Evolutionary conservation across 352 stramenopile genomes (phyloP).

Genomic region (Phytopythium kandeliae): DNA sequence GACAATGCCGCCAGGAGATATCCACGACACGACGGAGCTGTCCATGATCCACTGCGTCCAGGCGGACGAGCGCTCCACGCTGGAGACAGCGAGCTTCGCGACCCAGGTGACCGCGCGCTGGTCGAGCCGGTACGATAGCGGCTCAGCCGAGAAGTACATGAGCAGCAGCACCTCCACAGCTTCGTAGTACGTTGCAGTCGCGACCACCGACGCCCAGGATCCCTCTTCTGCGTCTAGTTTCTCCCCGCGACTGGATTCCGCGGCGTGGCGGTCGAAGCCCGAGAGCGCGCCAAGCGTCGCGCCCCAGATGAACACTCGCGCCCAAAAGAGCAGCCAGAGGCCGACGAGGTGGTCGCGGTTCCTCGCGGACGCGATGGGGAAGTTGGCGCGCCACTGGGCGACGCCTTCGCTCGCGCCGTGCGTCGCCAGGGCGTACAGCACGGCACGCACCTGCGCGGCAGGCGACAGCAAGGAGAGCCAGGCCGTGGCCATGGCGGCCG

Average conservation of each 20-base stretch:
- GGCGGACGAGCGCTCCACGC: conserved; percentile 15
- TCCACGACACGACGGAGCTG: conserved; percentile 12
- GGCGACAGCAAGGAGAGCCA: conserved; percentile 28
- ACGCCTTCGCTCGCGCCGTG: conserved; percentile 31
- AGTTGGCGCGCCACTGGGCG: conserved; percentile 26
- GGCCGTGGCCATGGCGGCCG: conserved; percentile 25
- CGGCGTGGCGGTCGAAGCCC: background rate
- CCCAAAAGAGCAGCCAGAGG: conserved; percentile 48
- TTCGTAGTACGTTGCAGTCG: conserved; percentile 32
- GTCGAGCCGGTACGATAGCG: conserved; percentile 34
- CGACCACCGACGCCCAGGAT: background rate
- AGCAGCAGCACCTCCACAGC: conserved; percentile 44
- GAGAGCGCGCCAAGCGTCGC: conserved; percentile 28
- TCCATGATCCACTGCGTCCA: conserved; percentile 15
- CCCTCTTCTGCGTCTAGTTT: background rate
- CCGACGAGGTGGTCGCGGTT: conserved; percentile 29
- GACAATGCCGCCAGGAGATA: conserved; percentile 25
- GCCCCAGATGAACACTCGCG: conserved; percentile 61
- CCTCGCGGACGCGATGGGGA: conserved; percentile 26
- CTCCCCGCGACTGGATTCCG: background rate
- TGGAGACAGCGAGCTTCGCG: conserved; percentile 18
- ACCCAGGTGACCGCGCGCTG: conserved; percentile 35
- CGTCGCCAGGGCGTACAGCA: conserved; percentile 36
- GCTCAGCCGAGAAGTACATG: conserved; percentile 45
- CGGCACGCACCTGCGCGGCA: conserved; percentile 35